A percentile compares a stretch with the other conserved stretches of the same genome.
Conservation (phyloP, 257 asterid genomes). For the Fraxinus anomala region DNA sequence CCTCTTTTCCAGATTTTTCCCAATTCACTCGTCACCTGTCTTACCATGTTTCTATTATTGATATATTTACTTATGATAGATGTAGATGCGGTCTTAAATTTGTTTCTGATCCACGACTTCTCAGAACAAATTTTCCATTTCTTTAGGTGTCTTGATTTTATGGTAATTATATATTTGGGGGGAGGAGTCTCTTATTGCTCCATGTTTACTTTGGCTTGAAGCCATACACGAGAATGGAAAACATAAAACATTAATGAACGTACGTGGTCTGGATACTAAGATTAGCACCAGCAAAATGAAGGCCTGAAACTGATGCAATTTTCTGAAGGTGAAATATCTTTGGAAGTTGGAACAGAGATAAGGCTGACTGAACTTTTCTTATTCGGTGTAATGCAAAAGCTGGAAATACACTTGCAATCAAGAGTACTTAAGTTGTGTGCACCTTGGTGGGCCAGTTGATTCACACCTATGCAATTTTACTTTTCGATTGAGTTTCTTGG, state of each 20-base stretch:
- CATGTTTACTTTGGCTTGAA: neutral
- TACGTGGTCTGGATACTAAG: neutral
- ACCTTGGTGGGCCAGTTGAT: neutral
- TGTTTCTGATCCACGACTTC: neutral
- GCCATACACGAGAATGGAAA: neutral
- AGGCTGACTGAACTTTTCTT: neutral
- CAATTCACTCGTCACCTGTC: neutral
- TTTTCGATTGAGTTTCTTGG: neutral
- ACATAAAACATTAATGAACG: neutral
- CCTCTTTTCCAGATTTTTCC: conserved; percentile 1
- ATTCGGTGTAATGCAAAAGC: neutral
- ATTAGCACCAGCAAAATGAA: neutral
- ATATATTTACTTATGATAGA: neutral
- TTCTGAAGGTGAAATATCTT: neutral
- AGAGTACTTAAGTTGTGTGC: neutral
- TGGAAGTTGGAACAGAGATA: neutral
- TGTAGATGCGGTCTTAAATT: neutral
- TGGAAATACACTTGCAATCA: neutral
- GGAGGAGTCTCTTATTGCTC: neutral
- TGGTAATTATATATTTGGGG: neutral
- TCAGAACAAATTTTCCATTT: neutral
- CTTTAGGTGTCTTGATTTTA: neutral
- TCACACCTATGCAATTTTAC: neutral
- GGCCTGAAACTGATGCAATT: neutral
- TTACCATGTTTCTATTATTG: neutral